phyloP scores from a whole-genome alignment of 2,329 filamentous ascomycete species.

The Fusarium dlaminii region DNA sequence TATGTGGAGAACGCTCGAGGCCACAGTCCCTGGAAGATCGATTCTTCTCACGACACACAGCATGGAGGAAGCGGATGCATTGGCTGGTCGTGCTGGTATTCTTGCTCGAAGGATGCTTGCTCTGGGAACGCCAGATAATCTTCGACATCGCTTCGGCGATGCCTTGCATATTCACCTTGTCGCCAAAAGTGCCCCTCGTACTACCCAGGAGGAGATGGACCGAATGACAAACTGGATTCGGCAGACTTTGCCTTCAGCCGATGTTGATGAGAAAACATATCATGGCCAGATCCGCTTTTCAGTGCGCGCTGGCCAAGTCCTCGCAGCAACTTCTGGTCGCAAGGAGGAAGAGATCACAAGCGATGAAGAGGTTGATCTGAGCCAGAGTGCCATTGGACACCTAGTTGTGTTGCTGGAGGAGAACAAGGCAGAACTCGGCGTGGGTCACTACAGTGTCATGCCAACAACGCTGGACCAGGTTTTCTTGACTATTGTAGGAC shows the following conservation, averaged over 20 bases:
- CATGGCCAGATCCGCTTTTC: constrained; percentile 91
- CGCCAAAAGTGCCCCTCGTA: constrained; percentile 77
- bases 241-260: constrained; percentile 68
- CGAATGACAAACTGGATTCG: constrained; percentile 73
- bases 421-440: constrained; percentile 71
- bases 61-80: constrained; percentile 94
- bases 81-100: constrained; percentile 86
- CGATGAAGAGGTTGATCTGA: constrained; percentile 38
- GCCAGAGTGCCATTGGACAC: constrained; percentile 67
- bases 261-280: constrained; percentile 77
- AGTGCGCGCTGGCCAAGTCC: constrained; percentile 64
- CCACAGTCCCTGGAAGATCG: constrained; percentile 79
- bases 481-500: constrained; percentile 84
- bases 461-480: constrained; percentile 92
- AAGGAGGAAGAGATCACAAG: constrained; percentile 37
- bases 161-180: constrained; percentile 85
- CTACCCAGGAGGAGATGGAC: constrained; percentile 73
- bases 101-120: constrained; percentile 88
- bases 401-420: constrained; percentile 80
- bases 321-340: constrained; percentile 37
- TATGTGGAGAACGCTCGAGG: constrained; percentile 88
- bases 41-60: constrained; percentile 91
- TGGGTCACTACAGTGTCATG: constrained; percentile 88
- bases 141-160: constrained; percentile 81
- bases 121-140: constrained; percentile 76